Base-by-base conservation (phyloP, 179 eudicot genomes). In the Beta lomatogona region DNA sequence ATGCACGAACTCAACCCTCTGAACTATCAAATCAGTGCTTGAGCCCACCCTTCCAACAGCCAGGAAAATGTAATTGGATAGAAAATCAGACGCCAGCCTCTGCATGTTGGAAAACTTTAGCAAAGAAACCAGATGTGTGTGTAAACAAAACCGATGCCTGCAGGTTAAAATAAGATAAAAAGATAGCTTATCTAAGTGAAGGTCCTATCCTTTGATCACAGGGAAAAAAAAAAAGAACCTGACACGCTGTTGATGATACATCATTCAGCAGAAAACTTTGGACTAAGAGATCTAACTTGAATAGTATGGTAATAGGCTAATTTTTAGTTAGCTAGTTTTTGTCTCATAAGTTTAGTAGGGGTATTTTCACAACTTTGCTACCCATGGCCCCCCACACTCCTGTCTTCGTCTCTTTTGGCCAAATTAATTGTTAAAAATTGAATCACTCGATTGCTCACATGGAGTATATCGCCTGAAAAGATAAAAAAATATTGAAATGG, bases 21-120 rank as follows among this genome's bases (percentile, higher is more conserved):
- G 99, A 59, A 91, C 92, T 64, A 95, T 95, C 86, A 95, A 86
- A 83, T 95, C 99, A 71, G 99, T 95, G 83, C 99, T 95, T 50
- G 99, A 95, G 82, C 99, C 99, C 78, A 95, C 99, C 86, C 98
- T 90, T 81, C 99, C 99, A 88, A 95, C 99, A 83, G 99, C 96
- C 88, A 95, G 86, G 84, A 95, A 95, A 18, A 95, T 90, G 85
- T 95, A 95, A 65, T 82, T 87, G 41, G 97, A 77, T 67, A 95
- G 89, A 90, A 95, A 95, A 83, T 95, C 99, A 83, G 98, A 88
- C 52, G 99, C 99, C 81, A 95, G 84, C 85, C 96, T 90, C 99
- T 95, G 94, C 92, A 91, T 61, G 76, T 61, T 77, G 83, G 80
- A 65, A 46, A 83, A 60, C 53, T 50, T 57, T 25, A 15, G 76